These are phyloP conservation scores for Hericium erinaceus DNA, from an alignment of 768 basidiomycete species.

Conservation along the genomic window DNA sequence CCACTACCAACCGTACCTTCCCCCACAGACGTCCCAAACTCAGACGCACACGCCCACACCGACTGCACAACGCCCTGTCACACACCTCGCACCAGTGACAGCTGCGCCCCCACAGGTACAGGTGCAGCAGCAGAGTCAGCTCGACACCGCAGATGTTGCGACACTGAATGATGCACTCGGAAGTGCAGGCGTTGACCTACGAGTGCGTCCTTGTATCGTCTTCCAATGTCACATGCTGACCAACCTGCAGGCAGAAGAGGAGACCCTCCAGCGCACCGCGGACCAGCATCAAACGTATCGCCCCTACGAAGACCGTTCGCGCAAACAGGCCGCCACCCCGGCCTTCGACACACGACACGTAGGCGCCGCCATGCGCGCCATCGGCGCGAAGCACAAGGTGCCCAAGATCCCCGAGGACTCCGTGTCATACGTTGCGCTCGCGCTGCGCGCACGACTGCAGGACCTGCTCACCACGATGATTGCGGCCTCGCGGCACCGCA, in stretches of 20 bases:
- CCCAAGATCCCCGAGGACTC: slow-evolving; percentile 58
- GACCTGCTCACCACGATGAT: slow-evolving; percentile 62
- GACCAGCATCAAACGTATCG: slow-evolving; percentile 56
- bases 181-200: slow-evolving; percentile 80
- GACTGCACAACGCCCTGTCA: slow-evolving; percentile 7
- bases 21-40: slow-evolving; percentile 16
- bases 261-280: slow-evolving; percentile 59
- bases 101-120: slow-evolving; percentile 4
- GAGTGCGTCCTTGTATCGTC: slow-evolving; percentile 33
- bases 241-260: slow-evolving; percentile 68
- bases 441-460: slow-evolving; percentile 66
- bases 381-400: slow-evolving; percentile 64
- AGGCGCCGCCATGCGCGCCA: slow-evolving; percentile 55
- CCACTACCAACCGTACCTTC: slow-evolving; percentile 20
- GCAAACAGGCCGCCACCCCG: slow-evolving; percentile 63
- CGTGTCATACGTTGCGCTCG: slow-evolving; percentile 70
- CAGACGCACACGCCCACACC: slow-evolving; percentile 12
- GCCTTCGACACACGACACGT: slow-evolving; percentile 62
- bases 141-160: slow-evolving; percentile 65
- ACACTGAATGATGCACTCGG: slow-evolving; percentile 79
- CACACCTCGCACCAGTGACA: slow-evolving; percentile 20
- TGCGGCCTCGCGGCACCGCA: slow-evolving; percentile 57
- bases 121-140: slow-evolving; percentile 5
- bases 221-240: not conserved
- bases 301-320: slow-evolving; percentile 66